Evolutionary conservation across 1,284 basidiomycete species (phyloP), one percentile per base, ranked within the genome.

Genomic region (Entoloma clypeatum): DNA sequence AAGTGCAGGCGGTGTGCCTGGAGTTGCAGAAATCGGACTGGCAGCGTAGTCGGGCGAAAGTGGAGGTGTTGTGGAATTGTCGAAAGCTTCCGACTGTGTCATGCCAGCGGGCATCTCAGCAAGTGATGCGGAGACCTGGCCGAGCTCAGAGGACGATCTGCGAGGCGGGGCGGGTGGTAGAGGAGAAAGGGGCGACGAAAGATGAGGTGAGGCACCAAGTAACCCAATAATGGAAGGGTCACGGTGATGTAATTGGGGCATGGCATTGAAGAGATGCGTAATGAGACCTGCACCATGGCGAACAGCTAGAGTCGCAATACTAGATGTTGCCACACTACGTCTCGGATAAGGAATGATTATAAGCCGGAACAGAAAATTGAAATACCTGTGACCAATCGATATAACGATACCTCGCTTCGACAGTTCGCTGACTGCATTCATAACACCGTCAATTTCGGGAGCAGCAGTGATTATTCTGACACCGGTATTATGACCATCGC

Each of bases 201-300:
- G 61, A 54, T 76, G 71, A 1, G 83, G 81, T 5, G 85, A 86
- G 14, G 85, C 78, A 19, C 90, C 90, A 30, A 95, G 68, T 5
- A 94, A 73, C 19, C 92, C 92, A 46, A 94, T 91, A 54, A 94
- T 89, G 9, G 79, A 87, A 31, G 87, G 85, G 57, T 89, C 86
- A 27, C 87, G 75, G 55, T 92, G 88, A 58, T 90, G 87, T 39
- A 92, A 64, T 53, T 85, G 85, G 3, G 87, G 86, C 89, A 92
- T 92, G 4, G 89, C 89, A 55, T 95, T 95, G 78, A 92, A 93
- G 14, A 94, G 70, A 62, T 94, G 92, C 0, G 92, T 94, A 53
- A 94, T 91, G 50, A 92, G 79, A 5, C 80, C 72, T 4, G 91
- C 88, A 21, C 89, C 88, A 39, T 71, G 68, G 28, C 74, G 65